These are phyloP conservation scores for Dactylonectria macrodidyma DNA, from an alignment of 2,329 filamentous ascomycete genomes.

Conservation along the genomic window DNA sequence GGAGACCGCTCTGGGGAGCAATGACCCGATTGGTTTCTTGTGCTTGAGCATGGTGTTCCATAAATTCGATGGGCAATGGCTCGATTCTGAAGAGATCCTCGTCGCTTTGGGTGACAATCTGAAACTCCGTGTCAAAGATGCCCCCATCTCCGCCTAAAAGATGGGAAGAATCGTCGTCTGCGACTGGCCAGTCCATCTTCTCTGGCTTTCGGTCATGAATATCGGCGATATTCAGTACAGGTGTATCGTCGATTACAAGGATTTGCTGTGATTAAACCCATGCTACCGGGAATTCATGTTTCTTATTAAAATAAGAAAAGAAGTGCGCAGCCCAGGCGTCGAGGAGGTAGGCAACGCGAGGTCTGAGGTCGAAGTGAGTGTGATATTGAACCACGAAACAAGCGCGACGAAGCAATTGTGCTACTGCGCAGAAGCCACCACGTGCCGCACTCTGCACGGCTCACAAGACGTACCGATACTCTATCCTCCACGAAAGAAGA, in stretches of 20 bases:
- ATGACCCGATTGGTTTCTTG: neutral
- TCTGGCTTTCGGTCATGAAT: conserved; percentile 8
- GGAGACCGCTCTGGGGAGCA: conserved; percentile 21
- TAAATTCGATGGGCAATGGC: neutral
- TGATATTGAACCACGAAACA: neutral
- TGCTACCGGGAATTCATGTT: conserved; percentile 23
- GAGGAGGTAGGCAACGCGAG: neutral
- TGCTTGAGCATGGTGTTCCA: neutral
- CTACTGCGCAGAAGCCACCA: neutral
- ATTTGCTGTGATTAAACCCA: conserved; percentile 23
- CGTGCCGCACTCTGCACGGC: neutral
- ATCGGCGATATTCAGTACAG: too few relatives aligned
- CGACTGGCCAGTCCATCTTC: conserved; percentile 28
- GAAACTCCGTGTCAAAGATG: conserved; percentile 28
- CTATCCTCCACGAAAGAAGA: neutral
- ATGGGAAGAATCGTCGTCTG: conserved; percentile 14
- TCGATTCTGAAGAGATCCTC: neutral
- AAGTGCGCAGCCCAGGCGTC: neutral
- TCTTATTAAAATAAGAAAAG: neutral
- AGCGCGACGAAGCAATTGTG: neutral
- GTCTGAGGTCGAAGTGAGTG: neutral
- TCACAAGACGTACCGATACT: neutral
- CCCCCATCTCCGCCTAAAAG: conserved; percentile 25
- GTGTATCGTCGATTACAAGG: conserved; percentile 28
- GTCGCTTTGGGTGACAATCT: conserved; percentile 21